Conservation (phyloP, 441 rosid species). For the Gossypium gossypioides region DNA sequence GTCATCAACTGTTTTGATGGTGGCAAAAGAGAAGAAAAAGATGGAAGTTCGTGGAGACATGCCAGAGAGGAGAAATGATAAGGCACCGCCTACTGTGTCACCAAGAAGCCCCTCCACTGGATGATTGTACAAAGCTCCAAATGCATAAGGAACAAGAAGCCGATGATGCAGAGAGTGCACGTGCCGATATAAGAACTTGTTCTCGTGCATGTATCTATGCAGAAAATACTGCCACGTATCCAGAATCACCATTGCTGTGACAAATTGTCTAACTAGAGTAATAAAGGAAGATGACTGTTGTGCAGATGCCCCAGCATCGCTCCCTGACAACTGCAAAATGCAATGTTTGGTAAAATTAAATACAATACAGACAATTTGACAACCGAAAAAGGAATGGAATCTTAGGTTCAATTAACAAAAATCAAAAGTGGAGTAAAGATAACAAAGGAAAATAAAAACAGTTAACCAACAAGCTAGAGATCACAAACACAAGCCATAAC, state of each 20-base stretch:
- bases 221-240: conserved; percentile 94
- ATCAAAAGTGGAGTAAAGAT: neutral
- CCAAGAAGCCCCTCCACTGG: conserved; percentile 80
- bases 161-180: conserved; percentile 85
- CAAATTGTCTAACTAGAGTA: conserved; percentile 50
- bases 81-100: conserved; percentile 87
- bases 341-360: neutral
- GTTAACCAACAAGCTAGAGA: neutral
- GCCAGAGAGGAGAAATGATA: conserved; percentile 81
- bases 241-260: conserved; percentile 64
- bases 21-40: conserved; percentile 84
- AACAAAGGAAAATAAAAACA: neutral
- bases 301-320: conserved; percentile 25
- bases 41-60: conserved; percentile 85
- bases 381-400: neutral
- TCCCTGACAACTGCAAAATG: conserved; percentile 50
- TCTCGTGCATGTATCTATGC: conserved; percentile 83
- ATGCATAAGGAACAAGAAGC: conserved; percentile 80
- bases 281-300: conserved; percentile 37
- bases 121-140: conserved; percentile 80
- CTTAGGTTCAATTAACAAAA: neutral
- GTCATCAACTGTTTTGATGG: conserved; percentile 85
- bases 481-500: conserved; percentile 1
- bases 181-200: conserved; percentile 77
- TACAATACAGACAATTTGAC: neutral